phyloP scores from a whole-genome alignment of 495 filamentous ascomycete species.

The Glarea lozoyensis region DNA sequence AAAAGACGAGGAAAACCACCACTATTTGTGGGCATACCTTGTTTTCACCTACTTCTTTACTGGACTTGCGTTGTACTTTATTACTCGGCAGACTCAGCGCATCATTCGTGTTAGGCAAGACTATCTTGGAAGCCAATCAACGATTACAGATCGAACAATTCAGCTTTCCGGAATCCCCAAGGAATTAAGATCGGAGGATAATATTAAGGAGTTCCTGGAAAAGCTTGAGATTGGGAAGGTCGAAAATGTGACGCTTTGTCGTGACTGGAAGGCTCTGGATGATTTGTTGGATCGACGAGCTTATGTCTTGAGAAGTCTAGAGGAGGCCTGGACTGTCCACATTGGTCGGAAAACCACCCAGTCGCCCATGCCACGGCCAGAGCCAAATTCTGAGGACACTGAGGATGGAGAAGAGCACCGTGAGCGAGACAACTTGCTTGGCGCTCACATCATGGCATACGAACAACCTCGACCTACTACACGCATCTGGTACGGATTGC shows the following conservation, averaged over 20 bases:
- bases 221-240: conserved; percentile 87
- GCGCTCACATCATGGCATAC: conserved; percentile 14
- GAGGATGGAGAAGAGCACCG: conserved; percentile 30
- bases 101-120: conserved; percentile 81
- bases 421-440: conserved; percentile 22
- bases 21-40: conserved; percentile 89
- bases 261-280: conserved; percentile 82
- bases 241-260: conserved; percentile 77
- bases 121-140: conserved; percentile 87
- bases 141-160: conserved; percentile 89
- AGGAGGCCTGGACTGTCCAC: conserved; percentile 66
- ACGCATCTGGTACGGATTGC: conserved; percentile 71
- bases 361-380: conserved; percentile 28
- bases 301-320: conserved; percentile 58
- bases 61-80: conserved; percentile 68
- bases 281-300: conserved; percentile 59
- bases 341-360: conserved; percentile 30
- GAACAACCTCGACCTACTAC: conserved; percentile 52
- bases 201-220: conserved; percentile 82
- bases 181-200: conserved; percentile 70
- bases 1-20: conserved; percentile 27
- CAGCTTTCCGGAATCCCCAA: conserved; percentile 79
- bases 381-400: conserved; percentile 11
- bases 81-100: conserved; percentile 69
- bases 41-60: conserved; percentile 89